These are phyloP conservation scores for Xerocomus spinulosus DNA, from an alignment of 768 basidiomycete genomes.

Conservation along the genomic window DNA sequence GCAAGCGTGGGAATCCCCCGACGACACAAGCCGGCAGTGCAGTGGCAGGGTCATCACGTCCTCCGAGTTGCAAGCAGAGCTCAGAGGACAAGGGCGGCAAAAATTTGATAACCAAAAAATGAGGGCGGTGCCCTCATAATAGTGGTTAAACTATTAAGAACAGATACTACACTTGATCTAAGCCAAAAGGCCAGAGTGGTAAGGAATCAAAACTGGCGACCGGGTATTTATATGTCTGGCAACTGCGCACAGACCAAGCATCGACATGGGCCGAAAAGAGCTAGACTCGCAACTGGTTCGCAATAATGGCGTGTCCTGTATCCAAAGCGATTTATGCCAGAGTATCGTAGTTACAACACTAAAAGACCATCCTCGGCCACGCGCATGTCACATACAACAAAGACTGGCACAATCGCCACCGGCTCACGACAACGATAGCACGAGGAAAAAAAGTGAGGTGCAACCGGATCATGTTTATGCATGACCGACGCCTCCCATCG, in stretches of 20 bases:
- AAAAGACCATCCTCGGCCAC: slow-evolving; percentile 11
- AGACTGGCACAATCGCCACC: slow-evolving; percentile 18
- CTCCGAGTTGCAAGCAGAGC: slow-evolving; percentile 10
- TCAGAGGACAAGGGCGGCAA: slow-evolving; percentile 25
- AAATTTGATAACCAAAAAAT: slow-evolving; percentile 51
- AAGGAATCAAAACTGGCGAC: neutral
- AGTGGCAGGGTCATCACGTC: slow-evolving; percentile 9
- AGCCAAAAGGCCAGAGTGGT: slow-evolving; percentile 55
- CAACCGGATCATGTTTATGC: slow-evolving; percentile 37
- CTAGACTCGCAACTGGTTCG: neutral
- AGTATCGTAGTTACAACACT: slow-evolving; percentile 27
- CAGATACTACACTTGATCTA: slow-evolving; percentile 79
- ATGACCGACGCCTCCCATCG: slow-evolving; percentile 69
- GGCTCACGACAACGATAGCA: slow-evolving; percentile 28
- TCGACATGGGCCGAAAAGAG: neutral
- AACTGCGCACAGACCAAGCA: slow-evolving; percentile 19
- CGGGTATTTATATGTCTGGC: slow-evolving; percentile 9
- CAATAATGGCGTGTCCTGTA: slow-evolving; percentile 1
- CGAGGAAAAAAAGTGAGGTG: slow-evolving; percentile 10
- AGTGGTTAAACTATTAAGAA: slow-evolving; percentile 61
- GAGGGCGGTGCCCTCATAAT: slow-evolving; percentile 52
- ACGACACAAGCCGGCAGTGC: slow-evolving; percentile 6
- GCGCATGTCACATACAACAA: slow-evolving; percentile 28
- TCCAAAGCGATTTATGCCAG: slow-evolving; percentile 29
- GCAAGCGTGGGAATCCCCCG: slow-evolving; percentile 2